Base-by-base conservation (phyloP, 352 stramenopile genomes). In the Pythium apleroticum region DNA sequence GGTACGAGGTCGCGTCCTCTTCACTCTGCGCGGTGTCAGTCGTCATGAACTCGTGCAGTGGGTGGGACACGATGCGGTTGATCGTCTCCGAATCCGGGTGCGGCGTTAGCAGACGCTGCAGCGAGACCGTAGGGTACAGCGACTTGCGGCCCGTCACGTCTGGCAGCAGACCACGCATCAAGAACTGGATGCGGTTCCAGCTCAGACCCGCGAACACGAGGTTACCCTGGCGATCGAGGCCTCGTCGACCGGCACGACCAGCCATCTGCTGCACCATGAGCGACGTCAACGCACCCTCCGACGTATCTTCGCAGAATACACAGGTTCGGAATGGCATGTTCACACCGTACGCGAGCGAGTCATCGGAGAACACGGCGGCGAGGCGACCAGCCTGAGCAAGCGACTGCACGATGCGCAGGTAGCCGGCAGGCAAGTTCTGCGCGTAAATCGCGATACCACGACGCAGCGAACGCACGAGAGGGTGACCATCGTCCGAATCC, bases 311-410 rank as follows among this genome's bases (percentile, higher is more conserved):
- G 72, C 96, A 99, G 77, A 99, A 99, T 57, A 98, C 90, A 72
- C 96, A 98, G 25, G 96, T 98, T 67, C 97, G 93, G 94, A 99
- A 99, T 30, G 97, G 97, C 97, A 99, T 99, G 86, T 99, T 99
- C 0, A 99, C 97, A 80, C 97, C 97, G 73, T 99, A 99, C 8
- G 97, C 97, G 43, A 99, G 83, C 25, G 97, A 98, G 65, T 98
- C 93, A 72, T 99, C 97, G 37, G 94, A 98, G 71, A 99, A 99
- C 9, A 99, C 97, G 56, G 99, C 96, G 2, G 95, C 97, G 14
- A 99, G 78, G 67, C 97, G 97, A 80, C 97, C 97, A 57, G 97
- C 91, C 72, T 99, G 97, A 19, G 97, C 97, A 45, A 99, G 84
- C 35, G 95, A 94, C 77, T 99, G 97, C 43, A 99, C 96, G 39